Percentiles rank a stretch among this genome's conserved stretches.
Conservation (phyloP, 441 rosid species). For the Melastoma candidum region DNA sequence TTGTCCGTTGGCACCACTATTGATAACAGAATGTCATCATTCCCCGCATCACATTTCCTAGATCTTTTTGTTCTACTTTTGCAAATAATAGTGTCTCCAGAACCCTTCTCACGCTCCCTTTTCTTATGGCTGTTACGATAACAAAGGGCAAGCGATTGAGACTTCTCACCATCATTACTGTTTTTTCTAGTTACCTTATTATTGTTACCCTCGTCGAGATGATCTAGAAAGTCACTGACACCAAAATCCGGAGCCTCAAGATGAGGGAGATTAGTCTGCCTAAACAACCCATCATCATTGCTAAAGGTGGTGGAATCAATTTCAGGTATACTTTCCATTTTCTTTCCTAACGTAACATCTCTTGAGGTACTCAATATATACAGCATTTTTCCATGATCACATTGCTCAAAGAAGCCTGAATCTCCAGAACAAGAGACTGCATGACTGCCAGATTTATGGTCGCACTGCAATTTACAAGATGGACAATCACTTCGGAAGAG, state of each 20-base stretch:
- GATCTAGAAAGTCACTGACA: constrained; percentile 13
- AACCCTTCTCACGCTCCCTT: constrained; percentile 26
- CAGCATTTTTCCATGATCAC: constrained; percentile 29
- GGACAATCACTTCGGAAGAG: not conserved
- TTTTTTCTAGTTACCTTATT: constrained; percentile 11
- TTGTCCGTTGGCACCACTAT: constrained; percentile 51
- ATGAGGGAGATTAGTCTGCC: constrained; percentile 14
- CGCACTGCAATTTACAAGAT: not conserved
- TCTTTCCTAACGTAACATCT: constrained; percentile 24
- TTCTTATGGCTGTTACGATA: constrained; percentile 21
- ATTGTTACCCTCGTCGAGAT: constrained; percentile 25
- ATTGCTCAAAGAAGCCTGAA: constrained; percentile 17
- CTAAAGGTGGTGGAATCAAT: constrained; percentile 29
- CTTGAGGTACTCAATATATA: constrained; percentile 20
- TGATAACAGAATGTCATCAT: constrained; percentile 60
- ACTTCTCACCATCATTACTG: constrained; percentile 15
- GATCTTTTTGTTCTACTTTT: constrained; percentile 33
- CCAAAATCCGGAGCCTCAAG: constrained; percentile 22
- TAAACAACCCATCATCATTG: constrained; percentile 22
- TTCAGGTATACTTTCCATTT: constrained; percentile 54
- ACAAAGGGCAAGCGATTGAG: constrained; percentile 14
- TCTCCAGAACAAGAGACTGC: constrained; percentile 4
- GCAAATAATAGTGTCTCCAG: constrained; percentile 21
- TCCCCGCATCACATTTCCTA: constrained; percentile 39
- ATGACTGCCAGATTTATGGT: constrained; percentile 9